These are phyloP conservation scores for Nothomitra cinnamomea DNA, from an alignment of 2,329 filamentous ascomycete genomes.

Conservation along the genomic window DNA sequence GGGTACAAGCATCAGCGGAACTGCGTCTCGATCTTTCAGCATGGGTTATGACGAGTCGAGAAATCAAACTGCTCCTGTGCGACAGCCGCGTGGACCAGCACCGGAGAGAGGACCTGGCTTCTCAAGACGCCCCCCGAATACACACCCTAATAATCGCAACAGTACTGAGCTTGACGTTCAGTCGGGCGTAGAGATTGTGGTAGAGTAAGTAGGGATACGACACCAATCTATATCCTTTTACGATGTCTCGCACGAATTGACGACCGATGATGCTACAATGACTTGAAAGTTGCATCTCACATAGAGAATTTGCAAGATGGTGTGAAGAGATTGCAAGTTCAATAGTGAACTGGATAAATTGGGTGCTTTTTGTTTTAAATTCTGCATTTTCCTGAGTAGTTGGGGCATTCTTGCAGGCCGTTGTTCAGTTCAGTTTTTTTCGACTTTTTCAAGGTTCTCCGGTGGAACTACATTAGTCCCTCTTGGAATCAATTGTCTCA, in stretches of 20 bases:
- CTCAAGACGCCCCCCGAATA: conserved; percentile 11
- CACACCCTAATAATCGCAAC: conserved; percentile 5
- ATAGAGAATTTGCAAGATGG: conserved; percentile 2
- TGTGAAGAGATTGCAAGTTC: not conserved
- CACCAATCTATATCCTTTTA: not conserved
- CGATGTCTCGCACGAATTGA: conserved; percentile 5
- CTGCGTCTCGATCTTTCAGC: conserved; percentile 12
- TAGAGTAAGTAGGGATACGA: conserved; percentile 13
- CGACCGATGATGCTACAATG: conserved; percentile 2
- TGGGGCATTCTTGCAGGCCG: not conserved
- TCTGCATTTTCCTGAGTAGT: not conserved
- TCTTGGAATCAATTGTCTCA: not conserved
- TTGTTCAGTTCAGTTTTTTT: not conserved
- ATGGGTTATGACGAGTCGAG: conserved; percentile 12
- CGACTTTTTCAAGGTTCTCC: not conserved
- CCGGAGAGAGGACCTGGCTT: conserved; percentile 17
- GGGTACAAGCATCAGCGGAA: conserved; percentile 11
- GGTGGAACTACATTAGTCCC: not conserved
- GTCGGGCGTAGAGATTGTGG: conserved; percentile 17
- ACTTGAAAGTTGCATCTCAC: conserved; percentile 1
- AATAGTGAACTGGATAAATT: not conserved
- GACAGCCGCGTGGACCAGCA: conserved; percentile 17
- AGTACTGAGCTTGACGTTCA: conserved; percentile 12
- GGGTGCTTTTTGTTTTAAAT: not conserved
- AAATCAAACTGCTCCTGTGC: conserved; percentile 13